Base-by-base conservation (phyloP, 2,329 filamentous ascomycete genomes). In the Talaromyces sp. region DNA sequence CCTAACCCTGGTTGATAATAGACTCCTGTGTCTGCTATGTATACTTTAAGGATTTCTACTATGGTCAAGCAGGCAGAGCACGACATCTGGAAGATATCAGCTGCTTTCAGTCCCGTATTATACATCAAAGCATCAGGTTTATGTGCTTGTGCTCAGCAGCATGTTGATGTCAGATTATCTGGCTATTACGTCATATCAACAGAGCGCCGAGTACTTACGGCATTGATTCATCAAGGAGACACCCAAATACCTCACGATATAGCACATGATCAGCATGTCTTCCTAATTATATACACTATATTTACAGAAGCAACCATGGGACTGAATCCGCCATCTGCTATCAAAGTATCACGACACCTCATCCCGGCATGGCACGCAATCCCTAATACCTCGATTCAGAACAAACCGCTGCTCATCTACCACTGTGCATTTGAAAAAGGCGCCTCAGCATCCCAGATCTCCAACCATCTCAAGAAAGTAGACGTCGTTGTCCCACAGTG, bases 361-460 rank as follows among this genome's bases (percentile, higher is more conserved):
- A 90, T 91, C 65, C 84, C 87, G 4, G 77, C 83, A 13, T 83
- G 87, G 74, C 73, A 76, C 31, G 77, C 81, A 5, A 81, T 87
- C 41, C 88, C 89, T 22, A 91, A 91, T 73, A 89, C 87, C 45
- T 85, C 84, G 5, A 82, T 89, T 63, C 85, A 87, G 71, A 77
- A 82, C 63, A 87, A 86, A 67, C 88, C 88, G 0, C 81, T 91
- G 31, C 73, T 90, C 52, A 86, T 90, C 73, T 91, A 91, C 76
- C 87, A 88, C 72, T 79, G 77, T 14, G 85, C 81, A 41, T 89
- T 90, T 69, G 56, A 61, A 16, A 22, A 22, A 14, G 73, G 77
- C 3, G 69, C 76, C 16, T 79, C 81, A 3, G 77, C 86, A 3
- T 79, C 81, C 2, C 72, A 79, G 1, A 83, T 90, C 57, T 85